phyloP scores from a whole-genome alignment of 2,329 filamentous ascomycete genomes.

The Cryphonectria carpinicola region DNA sequence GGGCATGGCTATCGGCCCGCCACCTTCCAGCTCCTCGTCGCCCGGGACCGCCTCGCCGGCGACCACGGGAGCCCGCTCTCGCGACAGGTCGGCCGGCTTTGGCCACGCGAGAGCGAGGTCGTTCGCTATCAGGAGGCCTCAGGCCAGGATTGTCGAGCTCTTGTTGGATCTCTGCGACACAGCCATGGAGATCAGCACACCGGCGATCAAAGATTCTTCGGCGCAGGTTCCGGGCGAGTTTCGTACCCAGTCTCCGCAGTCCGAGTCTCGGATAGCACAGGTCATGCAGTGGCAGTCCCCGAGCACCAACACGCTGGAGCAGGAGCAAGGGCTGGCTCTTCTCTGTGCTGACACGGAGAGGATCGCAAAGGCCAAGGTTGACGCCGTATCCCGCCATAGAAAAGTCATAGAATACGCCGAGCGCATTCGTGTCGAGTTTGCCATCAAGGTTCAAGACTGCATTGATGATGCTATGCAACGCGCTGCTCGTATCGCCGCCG shows the following conservation, averaged over 20 bases:
- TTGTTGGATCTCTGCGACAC: slow-evolving; percentile 96
- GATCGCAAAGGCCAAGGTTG: slow-evolving; percentile 84
- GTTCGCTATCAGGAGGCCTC: slow-evolving; percentile 86
- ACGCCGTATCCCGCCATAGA: slow-evolving; percentile 88
- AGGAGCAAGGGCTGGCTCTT: slow-evolving; percentile 85
- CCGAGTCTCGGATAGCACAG: slow-evolving; percentile 91
- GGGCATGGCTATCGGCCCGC: slow-evolving; percentile 79
- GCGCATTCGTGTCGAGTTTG: slow-evolving; percentile 91
- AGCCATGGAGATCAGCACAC: slow-evolving; percentile 90
- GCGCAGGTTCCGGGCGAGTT: slow-evolving; percentile 73
- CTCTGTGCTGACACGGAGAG: slow-evolving; percentile 90
- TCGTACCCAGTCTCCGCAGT: slow-evolving; percentile 92
- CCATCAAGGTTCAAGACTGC: slow-evolving; percentile 90
- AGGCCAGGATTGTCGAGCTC: slow-evolving; percentile 92
- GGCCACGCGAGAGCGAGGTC: slow-evolving; percentile 83
- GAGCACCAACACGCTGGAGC: slow-evolving; percentile 85
- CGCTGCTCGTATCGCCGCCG: slow-evolving; percentile 83
- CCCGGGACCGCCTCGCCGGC: slow-evolving; percentile 73
- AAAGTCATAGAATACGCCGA: slow-evolving; percentile 95
- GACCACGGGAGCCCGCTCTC: slow-evolving; percentile 72
- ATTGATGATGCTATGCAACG: slow-evolving; percentile 91
- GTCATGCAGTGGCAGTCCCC: slow-evolving; percentile 97
- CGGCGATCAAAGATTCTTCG: slow-evolving; percentile 84
- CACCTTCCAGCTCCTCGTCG: slow-evolving; percentile 70
- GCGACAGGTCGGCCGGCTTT: slow-evolving; percentile 71